Evolutionary conservation across 1,284 basidiomycete species (phyloP).

Genomic region (Exsudoporus floridanus): DNA sequence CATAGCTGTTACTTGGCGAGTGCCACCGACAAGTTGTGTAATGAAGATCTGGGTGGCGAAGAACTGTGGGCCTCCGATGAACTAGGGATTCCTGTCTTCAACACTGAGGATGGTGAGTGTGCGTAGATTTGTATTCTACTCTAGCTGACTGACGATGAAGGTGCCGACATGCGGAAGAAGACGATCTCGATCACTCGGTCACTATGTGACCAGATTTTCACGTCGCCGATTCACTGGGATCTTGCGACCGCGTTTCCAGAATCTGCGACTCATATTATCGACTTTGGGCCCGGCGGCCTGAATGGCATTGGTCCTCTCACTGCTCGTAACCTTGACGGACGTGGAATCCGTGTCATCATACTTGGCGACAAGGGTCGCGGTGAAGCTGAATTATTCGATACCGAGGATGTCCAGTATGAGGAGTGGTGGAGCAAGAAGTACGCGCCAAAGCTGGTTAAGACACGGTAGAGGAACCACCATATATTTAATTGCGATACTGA

Average conservation of each 20-base stretch:
- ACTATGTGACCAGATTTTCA: slow-evolving; percentile 92
- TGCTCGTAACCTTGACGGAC: slow-evolving; percentile 87
- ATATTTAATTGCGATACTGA: slow-evolving; percentile 9
- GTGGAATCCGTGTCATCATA: slow-evolving; percentile 87
- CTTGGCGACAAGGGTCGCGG: slow-evolving; percentile 85
- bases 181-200: slow-evolving; percentile 73
- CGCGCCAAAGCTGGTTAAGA: slow-evolving; percentile 84
- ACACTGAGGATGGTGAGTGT: slow-evolving; percentile 85
- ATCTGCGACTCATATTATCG: slow-evolving; percentile 90
- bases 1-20: slow-evolving; percentile 87
- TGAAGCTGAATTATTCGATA: slow-evolving; percentile 81
- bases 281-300: slow-evolving; percentile 94
- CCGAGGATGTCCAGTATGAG: slow-evolving; percentile 69
- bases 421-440: slow-evolving; percentile 91
- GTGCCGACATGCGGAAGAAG: slow-evolving; percentile 75
- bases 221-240: slow-evolving; percentile 88
- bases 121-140: slow-evolving; percentile 4
- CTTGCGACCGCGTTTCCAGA: slow-evolving; percentile 87
- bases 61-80: slow-evolving; percentile 81
- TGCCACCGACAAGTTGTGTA: slow-evolving; percentile 73
- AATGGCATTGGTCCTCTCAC: slow-evolving; percentile 93
- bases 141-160: slow-evolving; percentile 42
- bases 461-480: slow-evolving; percentile 54
- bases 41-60: slow-evolving; percentile 73
- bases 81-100: slow-evolving; percentile 82